These are phyloP conservation scores for Lentinus brumalis DNA, from an alignment of 768 basidiomycete species.

Conservation along the genomic window DNA sequence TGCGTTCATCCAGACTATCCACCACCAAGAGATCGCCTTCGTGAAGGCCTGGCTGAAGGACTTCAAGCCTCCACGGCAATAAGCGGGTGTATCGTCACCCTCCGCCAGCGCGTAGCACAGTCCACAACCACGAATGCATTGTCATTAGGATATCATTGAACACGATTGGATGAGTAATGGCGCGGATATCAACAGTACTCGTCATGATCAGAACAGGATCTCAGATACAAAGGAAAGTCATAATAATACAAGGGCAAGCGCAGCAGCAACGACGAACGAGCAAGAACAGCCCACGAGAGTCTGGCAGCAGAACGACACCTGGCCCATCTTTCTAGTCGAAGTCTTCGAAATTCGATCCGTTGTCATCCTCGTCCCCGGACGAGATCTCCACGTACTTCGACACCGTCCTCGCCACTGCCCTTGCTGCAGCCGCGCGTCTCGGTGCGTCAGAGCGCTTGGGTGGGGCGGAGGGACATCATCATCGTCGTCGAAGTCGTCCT, in stretches of 20 bases:
- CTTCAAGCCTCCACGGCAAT: slow-evolving; percentile 24
- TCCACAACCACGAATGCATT: background rate
- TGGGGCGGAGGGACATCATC: slow-evolving; percentile 45
- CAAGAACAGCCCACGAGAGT: background rate
- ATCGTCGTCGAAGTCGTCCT: slow-evolving; percentile 46
- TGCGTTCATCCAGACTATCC: slow-evolving; percentile 73
- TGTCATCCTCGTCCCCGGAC: slow-evolving; percentile 43
- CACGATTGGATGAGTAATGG: slow-evolving; percentile 8
- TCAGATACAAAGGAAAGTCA: background rate
- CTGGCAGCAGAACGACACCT: background rate
- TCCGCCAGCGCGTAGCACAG: background rate
- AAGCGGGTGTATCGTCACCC: background rate
- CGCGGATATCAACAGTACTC: slow-evolving; percentile 9
- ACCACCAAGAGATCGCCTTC: slow-evolving; percentile 77
- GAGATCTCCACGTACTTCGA: slow-evolving; percentile 48
- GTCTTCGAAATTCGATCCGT: slow-evolving; percentile 33
- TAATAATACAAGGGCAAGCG: slow-evolving; percentile 9
- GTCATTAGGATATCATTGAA: slow-evolving; percentile 6
- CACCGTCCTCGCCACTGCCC: slow-evolving; percentile 23
- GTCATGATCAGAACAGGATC: slow-evolving; percentile 6
- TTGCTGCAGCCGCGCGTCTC: slow-evolving; percentile 17
- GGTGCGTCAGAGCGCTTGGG: slow-evolving; percentile 7
- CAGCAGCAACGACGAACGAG: background rate
- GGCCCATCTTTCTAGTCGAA: slow-evolving; percentile 20
- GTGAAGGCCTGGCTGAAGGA: slow-evolving; percentile 72